Base-by-base conservation (phyloP, 257 asterid genomes). In the Plectranthus barbatus region DNA sequence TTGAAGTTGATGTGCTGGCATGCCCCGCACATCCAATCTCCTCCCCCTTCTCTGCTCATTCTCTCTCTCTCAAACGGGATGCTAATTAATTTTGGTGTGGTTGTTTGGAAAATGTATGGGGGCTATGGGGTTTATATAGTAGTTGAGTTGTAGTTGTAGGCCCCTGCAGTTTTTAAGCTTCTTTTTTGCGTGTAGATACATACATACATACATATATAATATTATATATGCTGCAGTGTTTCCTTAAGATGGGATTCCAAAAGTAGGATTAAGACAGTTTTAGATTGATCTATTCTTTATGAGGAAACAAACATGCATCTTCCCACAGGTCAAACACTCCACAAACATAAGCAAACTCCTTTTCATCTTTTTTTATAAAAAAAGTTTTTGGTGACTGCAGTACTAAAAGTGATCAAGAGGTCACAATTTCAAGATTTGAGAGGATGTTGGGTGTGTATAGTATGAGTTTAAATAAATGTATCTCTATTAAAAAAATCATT, bases 21-120 rank as follows among this genome's bases (percentile, higher is more conserved):
- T 24, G 97, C 88, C 18, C 70, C 74, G 60, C 97, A 91, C 91
- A 81, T 77, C 96, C 95, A 90, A 37, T 90, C 97, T 68, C 95
- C 97, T 72, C 72, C 97, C 71, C 72, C 66, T 72, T 73, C 64
- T 77, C 63, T 56, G 69, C 80, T 87, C 95, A 84, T 90, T 36
- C 26, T 76, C n/a, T n/a, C n/a, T n/a, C n/a, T n/a, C n/a, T n/a
- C n/a, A n/a, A n/a, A n/a, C n/a, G n/a, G n/a, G n/a, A n/a, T n/a
- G n/a, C n/a, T n/a, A n/a, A n/a, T n/a, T n/a, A n/a, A 1, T 9
- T 37, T 13, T 37, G 0, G 3, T 37, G 13, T 37, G 1, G 44
- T 1, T 37, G 26, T 33, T 33, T 31, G 6, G 5, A 15, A 2
- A 12, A 10, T 19, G 37, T 1, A 12, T 10, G 19, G 72, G 1